These are phyloP conservation scores for Nemophila menziesii DNA, from an alignment of 257 asterid genomes.

Conservation along the genomic window DNA sequence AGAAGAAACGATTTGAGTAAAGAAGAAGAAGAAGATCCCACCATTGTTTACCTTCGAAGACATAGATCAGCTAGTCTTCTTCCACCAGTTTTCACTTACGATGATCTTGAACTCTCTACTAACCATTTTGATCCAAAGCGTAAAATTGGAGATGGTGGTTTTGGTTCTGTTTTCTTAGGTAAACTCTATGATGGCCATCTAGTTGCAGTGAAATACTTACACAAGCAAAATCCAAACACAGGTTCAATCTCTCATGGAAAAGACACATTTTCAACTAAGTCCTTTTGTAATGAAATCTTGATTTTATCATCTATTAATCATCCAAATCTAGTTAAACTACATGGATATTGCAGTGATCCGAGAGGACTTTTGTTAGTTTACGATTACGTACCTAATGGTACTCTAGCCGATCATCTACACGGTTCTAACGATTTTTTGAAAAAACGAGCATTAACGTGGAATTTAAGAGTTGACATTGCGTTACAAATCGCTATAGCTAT, in stretches of 20 bases:
- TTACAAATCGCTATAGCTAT: conserved; percentile 64
- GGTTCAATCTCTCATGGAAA: conserved; percentile 21
- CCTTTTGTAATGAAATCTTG: conserved; percentile 87
- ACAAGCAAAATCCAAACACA: conserved; percentile 40
- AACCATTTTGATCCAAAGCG: conserved; percentile 61
- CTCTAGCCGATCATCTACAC: conserved; percentile 81
- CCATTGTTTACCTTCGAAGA: conserved; percentile 59
- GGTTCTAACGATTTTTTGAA: conserved; percentile 32
- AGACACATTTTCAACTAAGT: conserved; percentile 51
- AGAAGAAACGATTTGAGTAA: conserved; percentile 19
- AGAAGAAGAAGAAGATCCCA: conserved; percentile 70
- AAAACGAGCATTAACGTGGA: conserved; percentile 47
- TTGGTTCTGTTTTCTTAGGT: conserved; percentile 82
- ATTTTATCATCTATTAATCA: conserved; percentile 70
- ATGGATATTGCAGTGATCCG: conserved; percentile 94
- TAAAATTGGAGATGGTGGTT: conserved; percentile 93
- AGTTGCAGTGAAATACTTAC: conserved; percentile 83
- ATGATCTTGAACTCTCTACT: conserved; percentile 73
- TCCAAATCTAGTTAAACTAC: conserved; percentile 76
- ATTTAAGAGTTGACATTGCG: conserved; percentile 63
- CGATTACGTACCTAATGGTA: conserved; percentile 84
- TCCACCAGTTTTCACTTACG: conserved; percentile 82
- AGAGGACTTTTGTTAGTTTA: conserved; percentile 77
- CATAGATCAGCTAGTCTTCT: conserved; percentile 75
- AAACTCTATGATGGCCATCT: conserved; percentile 53